Conservation (phyloP, 129 eudicot species). For the Flaveria sonorensis region DNA sequence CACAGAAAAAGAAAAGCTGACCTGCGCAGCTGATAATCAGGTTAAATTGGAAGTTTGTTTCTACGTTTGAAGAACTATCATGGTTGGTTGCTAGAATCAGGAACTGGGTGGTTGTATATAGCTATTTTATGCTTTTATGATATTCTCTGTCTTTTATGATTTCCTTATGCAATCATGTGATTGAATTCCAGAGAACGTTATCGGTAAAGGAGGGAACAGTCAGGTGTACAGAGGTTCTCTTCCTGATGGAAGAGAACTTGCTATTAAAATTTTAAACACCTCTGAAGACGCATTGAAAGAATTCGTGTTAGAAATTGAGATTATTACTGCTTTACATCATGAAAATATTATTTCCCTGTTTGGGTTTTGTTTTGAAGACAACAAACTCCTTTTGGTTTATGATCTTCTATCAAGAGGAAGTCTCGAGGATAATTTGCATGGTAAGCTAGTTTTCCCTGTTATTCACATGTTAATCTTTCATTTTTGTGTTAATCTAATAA, state of each 20-base stretch:
- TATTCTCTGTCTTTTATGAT: not conserved
- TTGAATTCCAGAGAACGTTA: slow-evolving; percentile 61
- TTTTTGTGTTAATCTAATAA: not conserved
- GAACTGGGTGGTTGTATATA: too few relatives aligned
- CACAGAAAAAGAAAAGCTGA: not conserved
- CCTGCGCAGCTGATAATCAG: not conserved
- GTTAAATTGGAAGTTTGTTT: not conserved
- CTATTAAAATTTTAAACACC: slow-evolving; percentile 78
- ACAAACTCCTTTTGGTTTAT: slow-evolving; percentile 80
- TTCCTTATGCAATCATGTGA: slow-evolving; percentile 1
- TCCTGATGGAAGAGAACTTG: slow-evolving; percentile 88
- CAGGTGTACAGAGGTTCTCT: slow-evolving; percentile 75
- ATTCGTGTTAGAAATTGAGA: slow-evolving; percentile 82
- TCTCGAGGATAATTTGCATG: slow-evolving; percentile 94
- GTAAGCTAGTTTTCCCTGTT: slow-evolving; percentile 37
- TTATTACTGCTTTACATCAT: slow-evolving; percentile 82
- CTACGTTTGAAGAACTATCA: not conserved
- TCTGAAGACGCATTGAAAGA: slow-evolving; percentile 69
- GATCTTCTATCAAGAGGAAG: slow-evolving; percentile 95
- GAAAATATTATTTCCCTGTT: slow-evolving; percentile 76
- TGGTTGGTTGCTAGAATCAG: not conserved
- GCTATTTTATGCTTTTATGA: not conserved
- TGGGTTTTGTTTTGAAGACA: slow-evolving; percentile 90
- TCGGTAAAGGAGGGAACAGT: slow-evolving; percentile 97
- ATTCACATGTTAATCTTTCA: slow-evolving; percentile 11